A percentile compares a stretch with the other conserved stretches of the same genome.
Conservation (phyloP, 352 stramenopile species). For the Plasmopara viticola region DNA sequence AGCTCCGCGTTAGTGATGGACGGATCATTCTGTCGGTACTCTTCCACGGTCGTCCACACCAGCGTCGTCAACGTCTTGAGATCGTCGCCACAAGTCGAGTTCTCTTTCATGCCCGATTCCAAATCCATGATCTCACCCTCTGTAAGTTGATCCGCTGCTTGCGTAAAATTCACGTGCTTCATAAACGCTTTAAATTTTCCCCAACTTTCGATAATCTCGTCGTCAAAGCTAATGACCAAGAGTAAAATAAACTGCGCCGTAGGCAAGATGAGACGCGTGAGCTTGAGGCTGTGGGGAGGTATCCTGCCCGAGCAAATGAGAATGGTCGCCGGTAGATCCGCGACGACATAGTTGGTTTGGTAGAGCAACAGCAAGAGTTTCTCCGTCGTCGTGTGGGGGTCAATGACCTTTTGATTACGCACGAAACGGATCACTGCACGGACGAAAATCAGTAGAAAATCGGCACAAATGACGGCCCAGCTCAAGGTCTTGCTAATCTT, state of each 20-base stretch:
- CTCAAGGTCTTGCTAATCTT: conserved; percentile 30
- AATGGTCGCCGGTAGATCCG: conserved; percentile 45
- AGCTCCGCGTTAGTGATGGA: conserved; percentile 26
- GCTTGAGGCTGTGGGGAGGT: conserved; percentile 9
- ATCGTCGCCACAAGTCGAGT: conserved; percentile 36
- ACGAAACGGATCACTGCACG: conserved; percentile 26
- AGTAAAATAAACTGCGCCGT: conserved; percentile 24
- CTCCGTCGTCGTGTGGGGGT: conserved; percentile 39
- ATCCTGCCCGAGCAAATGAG: conserved; percentile 36
- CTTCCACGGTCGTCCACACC: conserved; percentile 30
- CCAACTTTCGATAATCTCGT: conserved; percentile 24
- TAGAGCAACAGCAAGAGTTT: conserved; percentile 46
- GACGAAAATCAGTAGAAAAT: conserved; percentile 24
- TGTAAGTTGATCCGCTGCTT: conserved; percentile 21
- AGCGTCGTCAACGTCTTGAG: conserved; percentile 33
- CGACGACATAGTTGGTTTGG: conserved; percentile 51
- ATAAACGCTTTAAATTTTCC: conserved; percentile 33
- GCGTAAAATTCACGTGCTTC: conserved; percentile 18
- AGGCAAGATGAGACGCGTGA: conserved; percentile 20
- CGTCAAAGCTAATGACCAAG: conserved; percentile 23
- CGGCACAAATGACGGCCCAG: conserved; percentile 36
- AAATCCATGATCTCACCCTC: conserved; percentile 24
- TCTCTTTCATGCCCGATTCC: conserved; percentile 27
- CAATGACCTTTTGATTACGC: conserved; percentile 20
- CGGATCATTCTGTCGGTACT: conserved; percentile 24